Base-by-base conservation (phyloP, 2,329 filamentous ascomycete genomes). In the Fusarium drepaniforme region DNA sequence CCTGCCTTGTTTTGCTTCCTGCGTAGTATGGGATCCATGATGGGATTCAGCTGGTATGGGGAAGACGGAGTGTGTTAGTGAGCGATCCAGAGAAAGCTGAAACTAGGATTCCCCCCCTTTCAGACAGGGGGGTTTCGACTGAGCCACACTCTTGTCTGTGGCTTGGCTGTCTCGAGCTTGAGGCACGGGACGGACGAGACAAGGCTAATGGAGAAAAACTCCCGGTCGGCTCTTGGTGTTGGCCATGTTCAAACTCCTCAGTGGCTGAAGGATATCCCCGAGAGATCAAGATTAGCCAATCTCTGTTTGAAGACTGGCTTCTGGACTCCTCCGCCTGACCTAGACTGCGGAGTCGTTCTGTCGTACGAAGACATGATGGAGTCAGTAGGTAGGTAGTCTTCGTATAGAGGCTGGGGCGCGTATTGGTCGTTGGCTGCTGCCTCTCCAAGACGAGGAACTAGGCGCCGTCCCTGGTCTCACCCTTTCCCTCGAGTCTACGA, bases 1-100 rank as follows among this genome's bases (percentile, higher is more conserved):
- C 18, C 58, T 33, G 21, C 25, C 42, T 38, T 37, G 35, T 28
- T 38, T 16, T 59, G 56, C 23, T 59, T 25, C 33, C 5, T 53
- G 25, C 25, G 49, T 4, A n/a, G 49, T 53, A n/a, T 38, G n/a
- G 53, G 56, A 59, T 40, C 56, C 56, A 59, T 59, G 13, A 37
- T 3, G 8, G 37, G 40, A 46, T 8, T 62, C 28, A 46, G 59
- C 59, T 62, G 59, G 38, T 46, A 64, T 53, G 61, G 61, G 61
- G 61, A 53, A 53, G 44, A 30, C 16, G 44, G 23, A 46, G 21
- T 25, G 37, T 57, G 38, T 46, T 44, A 40, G 63, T 35, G 51
- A 74, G 63, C 28, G 67, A 67, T 59, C 49, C 49, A 53, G 38
- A 56, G 44, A 73, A 73, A 75, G 69, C 72, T 74, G 72, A 75